Evolutionary conservation across 768 basidiomycete genomes (phyloP), one percentile per base, ranked within the genome.

Genomic region (Tricholoma bakamatsutake): DNA sequence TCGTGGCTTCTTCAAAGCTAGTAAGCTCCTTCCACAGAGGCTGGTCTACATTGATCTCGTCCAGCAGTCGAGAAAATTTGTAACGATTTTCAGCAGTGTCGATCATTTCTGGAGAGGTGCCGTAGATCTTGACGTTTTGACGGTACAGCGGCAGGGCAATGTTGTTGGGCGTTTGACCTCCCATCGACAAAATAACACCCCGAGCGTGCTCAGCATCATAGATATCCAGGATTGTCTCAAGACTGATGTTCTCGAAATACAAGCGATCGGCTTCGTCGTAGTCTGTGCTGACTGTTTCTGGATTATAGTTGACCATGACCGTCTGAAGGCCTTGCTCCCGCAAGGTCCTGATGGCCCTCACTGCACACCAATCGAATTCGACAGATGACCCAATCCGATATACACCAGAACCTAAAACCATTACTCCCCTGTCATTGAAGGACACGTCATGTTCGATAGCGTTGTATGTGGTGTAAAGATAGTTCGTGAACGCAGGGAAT

Each of bases 331-430:
- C 94, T 65, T 90, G 87, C n/a, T 96, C 90, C 60, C 95, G 92
- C 28, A 99, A 79, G 0, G 97, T 98, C 62, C 96, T 79, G 67
- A 98, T 98, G 31, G 95, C 93, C 49, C 95, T 88, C 52, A 99
- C 96, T 13, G 96, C 97, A 70, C 96, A 98, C 96, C 96, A 99
- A 69, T 98, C 96, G 73, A 99, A 98, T 74, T 99, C 96, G 71
- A 99, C 96, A 4, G 95, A 98, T 2, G 96, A 98, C 15, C 97
- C 96, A 62, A 99, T 99, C 52, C 97, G 88, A 73, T 99, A 99
- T 2, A 98, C 96, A 56, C 97, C 97, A 12, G 96, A 98, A 31
- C 97, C 97, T 40, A 98, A 80, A 3, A 98, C 97, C 83, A 98
- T 96, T 58, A 98, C 87, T 60, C 96, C 97, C 55, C 88, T 81